Conservation (phyloP, 768 basidiomycete genomes). For the Tylopilus sp. region DNA sequence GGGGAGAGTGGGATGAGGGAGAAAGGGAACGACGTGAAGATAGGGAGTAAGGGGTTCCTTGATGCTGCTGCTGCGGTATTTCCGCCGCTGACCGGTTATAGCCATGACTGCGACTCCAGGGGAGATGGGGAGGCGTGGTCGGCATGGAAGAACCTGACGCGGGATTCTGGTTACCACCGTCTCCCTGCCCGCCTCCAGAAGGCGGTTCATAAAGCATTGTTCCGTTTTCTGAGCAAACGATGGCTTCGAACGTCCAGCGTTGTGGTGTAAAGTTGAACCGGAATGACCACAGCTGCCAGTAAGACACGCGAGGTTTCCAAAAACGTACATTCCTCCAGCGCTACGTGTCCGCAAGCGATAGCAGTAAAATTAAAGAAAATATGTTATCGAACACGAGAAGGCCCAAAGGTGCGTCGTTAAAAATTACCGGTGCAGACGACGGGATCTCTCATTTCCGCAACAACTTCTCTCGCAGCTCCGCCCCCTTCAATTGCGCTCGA, state of each 20-base stretch:
- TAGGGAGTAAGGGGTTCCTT: conserved; percentile 66
- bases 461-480: conserved; percentile 80
- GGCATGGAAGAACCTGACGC: conserved; percentile 42
- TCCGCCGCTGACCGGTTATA: conserved; percentile 60
- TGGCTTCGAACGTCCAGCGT: neutral
- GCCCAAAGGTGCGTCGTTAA: conserved; percentile 3
- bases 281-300: neutral
- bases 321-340: neutral
- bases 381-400: conserved; percentile 10
- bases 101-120: conserved; percentile 46
- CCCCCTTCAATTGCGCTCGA: conserved; percentile 78
- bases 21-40: conserved; percentile 39
- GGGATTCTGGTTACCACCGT: conserved; percentile 32
- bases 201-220: conserved; percentile 16
- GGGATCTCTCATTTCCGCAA: conserved; percentile 48
- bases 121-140: conserved; percentile 31
- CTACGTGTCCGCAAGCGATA: neutral
- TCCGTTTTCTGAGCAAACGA: neutral
- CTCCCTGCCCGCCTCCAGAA: conserved; percentile 21
- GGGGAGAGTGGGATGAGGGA: conserved; percentile 43
- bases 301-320: neutral
- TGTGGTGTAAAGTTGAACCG: neutral
- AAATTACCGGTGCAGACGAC: neutral
- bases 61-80: conserved; percentile 58
- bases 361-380: conserved; percentile 14